phyloP scores from a whole-genome alignment of 305 asterid genomes.

The Fraxinus ornus region DNA sequence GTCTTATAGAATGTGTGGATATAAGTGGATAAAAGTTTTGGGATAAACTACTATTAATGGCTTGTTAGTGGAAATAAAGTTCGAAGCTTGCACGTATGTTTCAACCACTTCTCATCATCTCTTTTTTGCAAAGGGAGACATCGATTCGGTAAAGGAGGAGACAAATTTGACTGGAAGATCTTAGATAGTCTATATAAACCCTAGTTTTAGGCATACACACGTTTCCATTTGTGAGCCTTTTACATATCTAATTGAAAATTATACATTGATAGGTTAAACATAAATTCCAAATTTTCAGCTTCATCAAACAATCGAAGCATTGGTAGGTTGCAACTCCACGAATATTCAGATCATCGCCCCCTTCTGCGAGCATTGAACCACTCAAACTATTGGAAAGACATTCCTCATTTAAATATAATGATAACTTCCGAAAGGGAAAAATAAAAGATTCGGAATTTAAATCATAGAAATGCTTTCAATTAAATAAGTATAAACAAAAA shows the following conservation, averaged over 20 bases:
- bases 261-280: not conserved
- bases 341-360: constrained; percentile 39
- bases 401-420: constrained; percentile 75
- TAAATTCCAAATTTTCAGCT: constrained; percentile 72
- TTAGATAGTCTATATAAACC: no score
- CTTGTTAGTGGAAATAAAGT: not conserved
- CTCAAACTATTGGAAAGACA: constrained; percentile 52
- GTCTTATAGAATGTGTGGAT: no score
- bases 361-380: constrained; percentile 42
- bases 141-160: constrained; percentile 14
- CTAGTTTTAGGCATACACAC: no score
- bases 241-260: not conserved
- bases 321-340: constrained; percentile 70
- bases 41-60: not conserved
- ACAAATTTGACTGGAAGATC: not conserved
- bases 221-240: not conserved
- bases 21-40: no score
- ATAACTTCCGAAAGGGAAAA: constrained; percentile 43
- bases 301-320: constrained; percentile 71
- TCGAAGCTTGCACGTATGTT: constrained; percentile 72
- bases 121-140: constrained; percentile 55
- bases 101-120: constrained; percentile 91
- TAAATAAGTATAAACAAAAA: constrained; percentile 2
- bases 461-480: not conserved
- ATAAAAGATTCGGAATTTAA: constrained; percentile 8